These are phyloP conservation scores for Fimicolochytrium jonesii DNA, from an alignment of 192 early-diverging fungal genomes.

Conservation along the genomic window DNA sequence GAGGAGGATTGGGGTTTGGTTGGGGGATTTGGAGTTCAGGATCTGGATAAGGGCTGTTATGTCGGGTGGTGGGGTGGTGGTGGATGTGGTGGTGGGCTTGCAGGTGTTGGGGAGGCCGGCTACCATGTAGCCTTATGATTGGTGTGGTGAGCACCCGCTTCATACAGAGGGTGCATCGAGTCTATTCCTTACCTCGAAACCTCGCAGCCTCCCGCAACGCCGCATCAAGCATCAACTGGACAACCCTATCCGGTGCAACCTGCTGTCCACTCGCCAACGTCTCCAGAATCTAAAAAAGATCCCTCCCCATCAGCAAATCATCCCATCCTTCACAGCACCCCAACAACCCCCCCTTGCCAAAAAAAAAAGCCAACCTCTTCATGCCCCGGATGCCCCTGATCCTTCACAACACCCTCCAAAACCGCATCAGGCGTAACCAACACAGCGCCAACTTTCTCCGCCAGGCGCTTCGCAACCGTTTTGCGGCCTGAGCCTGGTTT, in stretches of 20 bases:
- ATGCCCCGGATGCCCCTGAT: not conserved
- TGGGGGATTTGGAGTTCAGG: constrained; percentile 1
- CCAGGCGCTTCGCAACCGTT: constrained; percentile 34
- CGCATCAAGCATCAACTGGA: constrained; percentile 18
- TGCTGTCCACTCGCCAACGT: constrained; percentile 17
- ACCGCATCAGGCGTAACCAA: constrained; percentile 29
- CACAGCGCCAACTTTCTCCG: constrained; percentile 14
- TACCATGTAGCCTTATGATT: constrained; percentile 32
- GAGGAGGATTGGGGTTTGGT: constrained; percentile 29
- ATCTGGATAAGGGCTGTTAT: constrained; percentile 1
- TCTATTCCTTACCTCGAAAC: constrained; percentile 8
- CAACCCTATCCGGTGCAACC: constrained; percentile 11
- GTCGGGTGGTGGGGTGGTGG: constrained; percentile 3
- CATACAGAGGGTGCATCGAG: not conserved
- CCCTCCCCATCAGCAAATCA: not conserved
- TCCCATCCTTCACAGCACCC: not conserved
- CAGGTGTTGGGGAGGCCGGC: constrained; percentile 29
- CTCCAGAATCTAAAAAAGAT: constrained; percentile 11
- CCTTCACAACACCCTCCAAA: constrained; percentile 10
- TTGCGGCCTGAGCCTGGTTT: constrained; percentile 41
- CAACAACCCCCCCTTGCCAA: not conserved
- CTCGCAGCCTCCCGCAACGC: constrained; percentile 14
- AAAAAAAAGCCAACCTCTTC: not conserved
- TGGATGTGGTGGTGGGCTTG: not conserved
- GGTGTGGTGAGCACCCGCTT: not conserved